Conservation (phyloP, 352 stramenopile genomes). For the Halophytophthora polymorphica region DNA sequence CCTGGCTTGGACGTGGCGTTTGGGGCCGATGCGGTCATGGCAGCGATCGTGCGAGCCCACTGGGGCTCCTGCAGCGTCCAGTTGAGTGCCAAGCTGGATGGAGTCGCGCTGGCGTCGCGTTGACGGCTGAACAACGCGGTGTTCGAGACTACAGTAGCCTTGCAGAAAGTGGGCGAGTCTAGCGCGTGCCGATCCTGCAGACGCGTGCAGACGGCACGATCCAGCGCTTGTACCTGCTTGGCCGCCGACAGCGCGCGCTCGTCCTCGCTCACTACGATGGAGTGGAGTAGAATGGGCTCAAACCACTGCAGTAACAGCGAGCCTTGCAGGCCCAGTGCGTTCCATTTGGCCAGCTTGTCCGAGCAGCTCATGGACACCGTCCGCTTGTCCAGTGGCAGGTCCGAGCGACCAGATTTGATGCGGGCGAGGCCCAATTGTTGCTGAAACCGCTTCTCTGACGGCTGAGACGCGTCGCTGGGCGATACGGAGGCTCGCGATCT, state of each 20-base stretch:
- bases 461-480: neutral
- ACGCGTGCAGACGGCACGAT: slow-evolving; percentile 41
- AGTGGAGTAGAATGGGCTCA: slow-evolving; percentile 46
- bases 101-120: slow-evolving; percentile 6
- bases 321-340: slow-evolving; percentile 79
- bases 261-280: slow-evolving; percentile 51
- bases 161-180: slow-evolving; percentile 12
- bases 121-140: slow-evolving; percentile 17
- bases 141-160: slow-evolving; percentile 18
- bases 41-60: slow-evolving; percentile 20
- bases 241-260: slow-evolving; percentile 23
- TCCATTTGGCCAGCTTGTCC: slow-evolving; percentile 92
- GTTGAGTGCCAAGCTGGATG: slow-evolving; percentile 56
- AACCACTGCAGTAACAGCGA: slow-evolving; percentile 63
- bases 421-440: slow-evolving; percentile 78
- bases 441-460: slow-evolving; percentile 46
- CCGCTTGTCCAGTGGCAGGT: slow-evolving; percentile 82
- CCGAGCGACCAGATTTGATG: slow-evolving; percentile 91
- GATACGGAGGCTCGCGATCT: slow-evolving; percentile 5
- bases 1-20: slow-evolving; percentile 1
- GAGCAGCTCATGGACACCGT: slow-evolving; percentile 92
- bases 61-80: slow-evolving; percentile 44
- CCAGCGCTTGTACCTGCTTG: slow-evolving; percentile 42
- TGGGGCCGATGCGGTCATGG: neutral
- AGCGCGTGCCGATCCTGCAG: slow-evolving; percentile 18